These are phyloP conservation scores for Curvularia spicifera DNA, from an alignment of 2,329 filamentous ascomycete genomes.

Conservation along the genomic window DNA sequence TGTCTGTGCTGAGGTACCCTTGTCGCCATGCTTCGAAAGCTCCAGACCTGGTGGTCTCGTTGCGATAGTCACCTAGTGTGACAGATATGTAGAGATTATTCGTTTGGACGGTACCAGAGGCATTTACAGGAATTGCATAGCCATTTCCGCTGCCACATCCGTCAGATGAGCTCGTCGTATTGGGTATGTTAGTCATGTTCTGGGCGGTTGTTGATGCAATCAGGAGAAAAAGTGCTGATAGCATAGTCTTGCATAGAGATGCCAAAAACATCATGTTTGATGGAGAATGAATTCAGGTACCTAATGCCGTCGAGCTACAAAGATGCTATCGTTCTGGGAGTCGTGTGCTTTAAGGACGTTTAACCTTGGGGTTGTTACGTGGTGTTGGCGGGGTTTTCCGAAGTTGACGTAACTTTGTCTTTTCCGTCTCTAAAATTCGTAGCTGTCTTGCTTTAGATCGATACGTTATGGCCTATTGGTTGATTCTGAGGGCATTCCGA, in stretches of 20 bases:
- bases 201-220: neutral
- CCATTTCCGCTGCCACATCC: too few species aligned
- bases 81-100: conserved; percentile 2
- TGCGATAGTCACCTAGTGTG: neutral
- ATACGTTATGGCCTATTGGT: neutral
- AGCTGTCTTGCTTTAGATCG: neutral
- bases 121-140: neutral
- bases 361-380: neutral
- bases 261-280: neutral
- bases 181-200: neutral
- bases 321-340: neutral
- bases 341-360: neutral
- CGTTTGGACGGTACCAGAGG: neutral
- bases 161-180: neutral
- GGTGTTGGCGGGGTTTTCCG: neutral
- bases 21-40: neutral
- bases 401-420: neutral
- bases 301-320: neutral
- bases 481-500: neutral
- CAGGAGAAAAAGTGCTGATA: neutral
- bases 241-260: neutral
- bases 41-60: neutral
- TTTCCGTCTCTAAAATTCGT: neutral
- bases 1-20: neutral
- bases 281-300: neutral